Evolutionary conservation across 768 basidiomycete genomes (phyloP).

Genomic region (Suillus subalutaceus): DNA sequence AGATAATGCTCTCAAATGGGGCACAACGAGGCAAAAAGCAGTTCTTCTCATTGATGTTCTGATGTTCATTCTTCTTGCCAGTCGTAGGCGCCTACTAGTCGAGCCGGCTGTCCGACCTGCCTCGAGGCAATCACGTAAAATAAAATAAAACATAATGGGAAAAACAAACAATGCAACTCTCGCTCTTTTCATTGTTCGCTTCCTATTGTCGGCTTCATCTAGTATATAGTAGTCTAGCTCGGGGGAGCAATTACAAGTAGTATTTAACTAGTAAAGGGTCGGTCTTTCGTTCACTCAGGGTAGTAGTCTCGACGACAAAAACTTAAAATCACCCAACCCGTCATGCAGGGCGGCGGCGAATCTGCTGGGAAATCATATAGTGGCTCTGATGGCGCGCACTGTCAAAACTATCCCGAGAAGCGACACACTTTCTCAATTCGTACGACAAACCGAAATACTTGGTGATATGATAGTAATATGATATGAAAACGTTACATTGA

Average conservation of each 20-base stretch:
- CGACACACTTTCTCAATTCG: conserved; percentile 10
- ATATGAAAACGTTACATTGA: conserved; percentile 29
- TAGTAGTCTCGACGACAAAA: conserved; percentile 10
- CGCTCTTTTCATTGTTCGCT: not conserved
- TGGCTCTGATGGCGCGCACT: conserved; percentile 19
- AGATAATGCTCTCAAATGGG: conserved; percentile 26
- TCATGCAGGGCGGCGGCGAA: conserved; percentile 5
- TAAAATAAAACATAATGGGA: conserved; percentile 14
- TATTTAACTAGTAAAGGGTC: not conserved
- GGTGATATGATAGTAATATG: conserved; percentile 27
- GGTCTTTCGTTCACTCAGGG: not conserved
- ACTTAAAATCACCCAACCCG: conserved; percentile 16
- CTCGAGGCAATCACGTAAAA: conserved; percentile 30
- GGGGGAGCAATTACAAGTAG: not conserved
- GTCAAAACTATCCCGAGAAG: conserved; percentile 18
- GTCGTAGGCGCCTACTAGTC: not conserved
- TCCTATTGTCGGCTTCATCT: conserved; percentile 5
- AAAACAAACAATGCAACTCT: conserved; percentile 16
- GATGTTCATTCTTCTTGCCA: conserved; percentile 7
- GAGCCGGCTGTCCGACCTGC: conserved; percentile 15
- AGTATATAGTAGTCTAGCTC: not conserved
- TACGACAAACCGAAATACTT: conserved; percentile 13
- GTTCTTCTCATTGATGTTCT: conserved; percentile 11
- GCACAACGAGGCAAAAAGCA: conserved; percentile 16
- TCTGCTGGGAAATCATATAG: conserved; percentile 3